These are phyloP conservation scores for Xylaria telfairii DNA, from an alignment of 495 filamentous ascomycete species.

Conservation along the genomic window DNA sequence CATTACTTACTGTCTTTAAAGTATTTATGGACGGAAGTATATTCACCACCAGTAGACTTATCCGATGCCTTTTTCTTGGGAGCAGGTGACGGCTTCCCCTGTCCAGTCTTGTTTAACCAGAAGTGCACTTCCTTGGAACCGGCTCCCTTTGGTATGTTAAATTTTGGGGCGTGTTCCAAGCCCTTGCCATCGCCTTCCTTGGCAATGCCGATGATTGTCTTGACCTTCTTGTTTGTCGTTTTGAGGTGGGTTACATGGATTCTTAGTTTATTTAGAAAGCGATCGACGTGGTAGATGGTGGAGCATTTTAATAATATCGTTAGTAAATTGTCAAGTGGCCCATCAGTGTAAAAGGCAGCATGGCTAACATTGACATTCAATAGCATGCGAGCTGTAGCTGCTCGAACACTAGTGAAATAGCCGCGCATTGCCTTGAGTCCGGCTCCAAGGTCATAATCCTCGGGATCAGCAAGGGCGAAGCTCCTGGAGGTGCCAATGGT, in stretches of 20 bases:
- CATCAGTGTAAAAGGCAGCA: constrained; percentile 29
- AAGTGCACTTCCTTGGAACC: constrained; percentile 54
- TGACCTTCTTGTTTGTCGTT: constrained; percentile 46
- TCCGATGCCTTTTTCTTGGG: not conserved
- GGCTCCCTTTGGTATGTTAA: constrained; percentile 41
- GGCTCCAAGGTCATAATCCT: constrained; percentile 38
- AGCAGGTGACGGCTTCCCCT: not conserved
- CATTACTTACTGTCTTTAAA: constrained; percentile 54
- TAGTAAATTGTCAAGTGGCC: not conserved
- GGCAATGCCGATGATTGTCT: constrained; percentile 50
- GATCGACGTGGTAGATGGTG: no score
- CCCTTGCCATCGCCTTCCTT: constrained; percentile 42
- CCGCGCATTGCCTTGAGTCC: constrained; percentile 61
- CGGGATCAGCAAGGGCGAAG: constrained; percentile 27
- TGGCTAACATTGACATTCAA: constrained; percentile 54
- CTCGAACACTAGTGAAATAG: constrained; percentile 62
- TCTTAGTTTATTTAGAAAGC: constrained; percentile 51
- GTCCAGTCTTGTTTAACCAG: constrained; percentile 25
- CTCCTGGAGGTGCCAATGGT: constrained; percentile 32
- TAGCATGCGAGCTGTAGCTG: constrained; percentile 58
- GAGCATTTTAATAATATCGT: no score
- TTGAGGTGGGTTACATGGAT: constrained; percentile 47
- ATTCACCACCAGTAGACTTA: not conserved
- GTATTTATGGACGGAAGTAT: constrained; percentile 44
- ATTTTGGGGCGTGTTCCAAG: constrained; percentile 38